Base-by-base conservation (phyloP, 1,284 basidiomycete species). In the Boletus calvinii region DNA sequence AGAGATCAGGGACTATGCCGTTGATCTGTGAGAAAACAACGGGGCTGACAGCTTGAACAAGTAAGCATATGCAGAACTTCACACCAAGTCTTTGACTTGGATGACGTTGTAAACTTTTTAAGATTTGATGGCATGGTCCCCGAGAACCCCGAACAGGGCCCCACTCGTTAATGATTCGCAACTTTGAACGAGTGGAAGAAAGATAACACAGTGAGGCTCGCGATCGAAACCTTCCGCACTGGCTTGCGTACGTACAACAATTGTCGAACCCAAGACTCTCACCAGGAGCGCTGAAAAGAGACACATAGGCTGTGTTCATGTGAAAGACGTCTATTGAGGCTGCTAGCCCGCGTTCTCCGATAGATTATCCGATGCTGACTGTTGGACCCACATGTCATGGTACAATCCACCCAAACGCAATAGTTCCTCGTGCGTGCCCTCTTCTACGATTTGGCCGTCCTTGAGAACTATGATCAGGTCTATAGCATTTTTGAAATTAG, bases 401-500 rank as follows among this genome's bases (percentile, higher is more conserved):
- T 97, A 98, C 42, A 95, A 71, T 0, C 93, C 92, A 17, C 80
- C 80, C 11, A 71, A 71, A 37, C 74, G 79, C 66, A 97, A 73
- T 15, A 97, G 74, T 66, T 92, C 84, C 35, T 92, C 88, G 66
- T 97, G 94, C 0, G 89, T 92, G n/a, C 94, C 94, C 68, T 95
- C 84, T 66, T 98, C 94, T 13, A 86, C 85, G 2, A 97, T 90
- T 50, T 80, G 72, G 0, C 94, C 94, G 18, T 94, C 89, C 64
- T 83, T 85, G 40, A 97, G 78, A 10, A 97, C 94, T 47, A 97
- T 90, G 67, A 97, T 96, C 13, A 93, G 70, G 65, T 98, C 94
- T 85, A 65, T 36, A 29, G 5, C 7, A 8, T 32, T 29, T 18
- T n/a, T 12, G 18, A 31, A 13, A 42, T 56, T 30, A 53, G 53